phyloP scores from a whole-genome alignment of 2,329 filamentous ascomycete species.

The Hypoxylon sp. region DNA sequence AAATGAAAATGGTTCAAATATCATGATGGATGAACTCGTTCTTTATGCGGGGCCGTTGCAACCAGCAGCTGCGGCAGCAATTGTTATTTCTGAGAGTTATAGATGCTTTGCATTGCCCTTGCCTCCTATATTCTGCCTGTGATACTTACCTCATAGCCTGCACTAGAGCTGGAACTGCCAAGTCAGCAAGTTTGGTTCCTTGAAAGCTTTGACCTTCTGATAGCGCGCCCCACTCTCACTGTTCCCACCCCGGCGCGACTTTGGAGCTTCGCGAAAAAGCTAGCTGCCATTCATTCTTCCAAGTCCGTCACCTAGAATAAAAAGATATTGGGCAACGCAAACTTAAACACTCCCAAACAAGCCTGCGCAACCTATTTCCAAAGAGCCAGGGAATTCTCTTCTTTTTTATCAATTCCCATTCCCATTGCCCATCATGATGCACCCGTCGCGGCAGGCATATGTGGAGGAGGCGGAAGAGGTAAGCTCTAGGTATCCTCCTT shows the following conservation, averaged over 20 bases:
- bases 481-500: slow-evolving; percentile 56
- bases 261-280: slow-evolving; percentile 29
- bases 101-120: no score
- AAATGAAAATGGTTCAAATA: background rate
- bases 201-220: slow-evolving; percentile 35
- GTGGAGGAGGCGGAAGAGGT: slow-evolving; percentile 88
- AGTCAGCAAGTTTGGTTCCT: slow-evolving; percentile 14
- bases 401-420: slow-evolving; percentile 13
- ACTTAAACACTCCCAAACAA: background rate
- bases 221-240: slow-evolving; percentile 23
- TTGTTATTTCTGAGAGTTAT: no score
- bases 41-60: background rate
- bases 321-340: background rate
- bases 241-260: slow-evolving; percentile 21
- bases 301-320: slow-evolving; percentile 1
- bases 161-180: background rate
- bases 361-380: background rate
- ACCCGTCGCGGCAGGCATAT: slow-evolving; percentile 92
- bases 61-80: no score
- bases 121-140: no score
- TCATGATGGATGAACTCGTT: background rate
- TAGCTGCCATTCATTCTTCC: slow-evolving; percentile 2
- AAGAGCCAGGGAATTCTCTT: background rate
- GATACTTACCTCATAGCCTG: no score
- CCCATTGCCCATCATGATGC: slow-evolving; percentile 71